These are phyloP conservation scores for Fulvia fulva DNA, from an alignment of 2,329 filamentous ascomycete species.

Conservation along the genomic window DNA sequence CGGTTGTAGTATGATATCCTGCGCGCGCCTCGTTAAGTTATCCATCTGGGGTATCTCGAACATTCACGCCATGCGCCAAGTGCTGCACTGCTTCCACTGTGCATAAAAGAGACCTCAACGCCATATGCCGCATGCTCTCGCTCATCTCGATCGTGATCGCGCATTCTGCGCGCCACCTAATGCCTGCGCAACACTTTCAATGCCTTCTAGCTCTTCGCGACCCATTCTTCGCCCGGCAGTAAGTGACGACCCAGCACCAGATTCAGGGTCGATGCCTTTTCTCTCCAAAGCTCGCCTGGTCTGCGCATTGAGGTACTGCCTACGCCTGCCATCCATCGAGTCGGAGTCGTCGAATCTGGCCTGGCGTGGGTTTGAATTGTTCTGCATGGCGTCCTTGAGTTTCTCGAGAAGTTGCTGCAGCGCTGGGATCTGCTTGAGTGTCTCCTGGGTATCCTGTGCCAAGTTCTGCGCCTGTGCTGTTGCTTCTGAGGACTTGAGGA, in stretches of 20 bases:
- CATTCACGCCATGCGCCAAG: neutral
- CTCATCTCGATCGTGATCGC: neutral
- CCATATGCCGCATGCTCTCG: neutral
- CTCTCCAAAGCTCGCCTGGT: constrained; percentile 73
- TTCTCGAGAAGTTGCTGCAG: constrained; percentile 66
- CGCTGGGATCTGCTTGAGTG: constrained; percentile 76
- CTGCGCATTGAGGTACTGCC: constrained; percentile 78
- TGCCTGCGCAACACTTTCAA: constrained; percentile 36
- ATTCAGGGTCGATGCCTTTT: constrained; percentile 58
- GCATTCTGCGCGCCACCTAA: constrained; percentile 24
- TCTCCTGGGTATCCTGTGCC: constrained; percentile 70
- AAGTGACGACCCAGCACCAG: constrained; percentile 24
- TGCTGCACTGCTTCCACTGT: neutral
- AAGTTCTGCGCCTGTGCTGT: constrained; percentile 50
- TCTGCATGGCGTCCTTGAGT: constrained; percentile 41
- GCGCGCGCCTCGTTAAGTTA: neutral
- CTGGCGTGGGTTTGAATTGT: constrained; percentile 31
- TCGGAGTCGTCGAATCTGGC: constrained; percentile 32
- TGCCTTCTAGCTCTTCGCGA: constrained; percentile 35
- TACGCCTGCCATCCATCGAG: constrained; percentile 63
- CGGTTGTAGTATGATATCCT: neutral
- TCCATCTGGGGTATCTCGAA: neutral
- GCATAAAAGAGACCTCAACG: neutral
- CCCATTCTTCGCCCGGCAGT: constrained; percentile 26
- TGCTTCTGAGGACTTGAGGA: constrained; percentile 50